phyloP scores from a whole-genome alignment of 1,139 yeast genomes.

The Saccharomyces uvarum region DNA sequence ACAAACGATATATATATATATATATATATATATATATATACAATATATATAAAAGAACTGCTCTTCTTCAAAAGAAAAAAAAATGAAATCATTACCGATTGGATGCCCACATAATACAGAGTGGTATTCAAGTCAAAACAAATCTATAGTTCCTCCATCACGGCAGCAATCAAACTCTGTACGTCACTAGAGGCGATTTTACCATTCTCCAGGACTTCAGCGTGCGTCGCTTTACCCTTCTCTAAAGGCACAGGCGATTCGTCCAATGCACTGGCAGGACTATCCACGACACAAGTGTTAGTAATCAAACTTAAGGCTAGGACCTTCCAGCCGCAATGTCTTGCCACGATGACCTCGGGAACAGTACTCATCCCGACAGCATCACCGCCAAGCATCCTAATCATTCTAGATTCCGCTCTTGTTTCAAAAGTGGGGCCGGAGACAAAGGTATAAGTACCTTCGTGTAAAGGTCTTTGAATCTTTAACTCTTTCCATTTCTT shows the following conservation, averaged over 20 bases:
- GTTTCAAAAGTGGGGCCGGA: slow-evolving; percentile 94
- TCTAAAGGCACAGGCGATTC: slow-evolving; percentile 47
- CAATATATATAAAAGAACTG: background rate
- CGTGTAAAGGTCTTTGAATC: slow-evolving; percentile 59
- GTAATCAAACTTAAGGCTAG: slow-evolving; percentile 83
- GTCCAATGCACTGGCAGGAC: slow-evolving; percentile 67
- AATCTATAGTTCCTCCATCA: slow-evolving; percentile 40
- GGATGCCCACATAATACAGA: background rate
- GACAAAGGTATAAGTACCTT: slow-evolving; percentile 79
- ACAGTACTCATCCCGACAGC: slow-evolving; percentile 98
- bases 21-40: background rate
- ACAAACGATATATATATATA: background rate
- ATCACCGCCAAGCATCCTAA: slow-evolving; percentile 72
- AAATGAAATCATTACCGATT: background rate
- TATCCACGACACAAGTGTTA: slow-evolving; percentile 68
- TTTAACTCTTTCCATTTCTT: slow-evolving; percentile 45
- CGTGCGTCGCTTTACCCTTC: slow-evolving; percentile 81
- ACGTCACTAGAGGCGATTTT: slow-evolving; percentile 74
- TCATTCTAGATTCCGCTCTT: slow-evolving; percentile 81
- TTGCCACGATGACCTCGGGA: slow-evolving; percentile 88
- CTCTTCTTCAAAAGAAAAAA: background rate
- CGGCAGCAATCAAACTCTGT: slow-evolving; percentile 56
- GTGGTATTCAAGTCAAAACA: background rate
- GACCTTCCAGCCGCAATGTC: slow-evolving; percentile 76
- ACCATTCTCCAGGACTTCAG: slow-evolving; percentile 81